phyloP scores from a whole-genome alignment of 768 basidiomycete species.

The Peribolospora kevripleyi region DNA sequence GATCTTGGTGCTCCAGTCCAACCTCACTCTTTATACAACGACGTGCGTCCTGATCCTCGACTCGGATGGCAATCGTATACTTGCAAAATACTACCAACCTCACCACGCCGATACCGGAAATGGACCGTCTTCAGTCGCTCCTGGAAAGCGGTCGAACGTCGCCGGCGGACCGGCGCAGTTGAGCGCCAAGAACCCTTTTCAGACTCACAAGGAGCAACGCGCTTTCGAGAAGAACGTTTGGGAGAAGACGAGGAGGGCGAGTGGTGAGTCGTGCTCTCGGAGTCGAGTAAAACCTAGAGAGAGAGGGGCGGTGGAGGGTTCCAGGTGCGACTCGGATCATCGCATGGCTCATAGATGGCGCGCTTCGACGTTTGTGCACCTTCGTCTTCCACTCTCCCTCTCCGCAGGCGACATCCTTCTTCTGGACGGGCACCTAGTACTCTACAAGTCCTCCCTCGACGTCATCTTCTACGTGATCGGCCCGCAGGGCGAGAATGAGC shows the following conservation, averaged over 20 bases:
- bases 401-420: constrained; percentile 68
- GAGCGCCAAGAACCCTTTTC: constrained; percentile 8
- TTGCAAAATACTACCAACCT: constrained; percentile 87
- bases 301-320: background rate
- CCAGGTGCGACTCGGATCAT: background rate
- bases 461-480: constrained; percentile 85
- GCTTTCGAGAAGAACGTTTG: constrained; percentile 85
- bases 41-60: constrained; percentile 77
- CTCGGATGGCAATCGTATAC: constrained; percentile 77
- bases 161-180: no score
- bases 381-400: background rate
- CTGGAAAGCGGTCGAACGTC: background rate
- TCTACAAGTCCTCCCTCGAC: constrained; percentile 86
- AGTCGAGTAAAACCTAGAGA: background rate
- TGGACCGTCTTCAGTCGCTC: constrained; percentile 1
- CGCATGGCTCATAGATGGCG: background rate
- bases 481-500: constrained; percentile 68
- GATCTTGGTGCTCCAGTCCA: constrained; percentile 20
- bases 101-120: constrained; percentile 24
- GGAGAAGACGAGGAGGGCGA: constrained; percentile 83
- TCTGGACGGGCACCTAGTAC: constrained; percentile 66
- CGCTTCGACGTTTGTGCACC: background rate
- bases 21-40: constrained; percentile 68
- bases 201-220: constrained; percentile 67
- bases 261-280: constrained; percentile 32